Percentiles rank a stretch among this genome's conserved stretches.
Evolutionary conservation across 129 eudicot species (phyloP).

Genomic region (Pittosporum tobira): DNA sequence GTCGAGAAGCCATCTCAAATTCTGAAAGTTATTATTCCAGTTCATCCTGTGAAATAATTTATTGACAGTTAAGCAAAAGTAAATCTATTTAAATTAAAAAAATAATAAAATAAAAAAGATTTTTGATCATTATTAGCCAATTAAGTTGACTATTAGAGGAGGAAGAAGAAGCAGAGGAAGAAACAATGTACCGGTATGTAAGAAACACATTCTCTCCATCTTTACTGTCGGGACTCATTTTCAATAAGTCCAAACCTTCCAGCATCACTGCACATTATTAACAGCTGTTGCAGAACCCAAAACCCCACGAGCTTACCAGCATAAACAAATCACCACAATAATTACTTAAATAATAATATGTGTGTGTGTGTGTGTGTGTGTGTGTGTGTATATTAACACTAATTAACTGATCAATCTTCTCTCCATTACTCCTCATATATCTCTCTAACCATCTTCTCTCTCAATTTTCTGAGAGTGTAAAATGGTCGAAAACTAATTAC

Average conservation of each 20-base stretch:
- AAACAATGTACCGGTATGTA: slow-evolving; percentile 18
- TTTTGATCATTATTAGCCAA: slow-evolving; percentile 3
- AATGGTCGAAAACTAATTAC: slow-evolving; percentile 22
- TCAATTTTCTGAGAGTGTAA: neutral
- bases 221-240: slow-evolving; percentile 61
- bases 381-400: slow-evolving; percentile 10
- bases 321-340: slow-evolving; percentile 17
- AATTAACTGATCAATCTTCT: slow-evolving; percentile 27
- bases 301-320: slow-evolving; percentile 34
- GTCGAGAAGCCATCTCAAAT: neutral
- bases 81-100: neutral
- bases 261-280: slow-evolving; percentile 18
- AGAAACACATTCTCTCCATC: slow-evolving; percentile 82
- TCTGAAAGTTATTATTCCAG: neutral
- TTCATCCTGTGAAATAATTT: too few species aligned
- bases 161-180: slow-evolving; percentile 15
- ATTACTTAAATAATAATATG: slow-evolving; percentile 1
- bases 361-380: too few species aligned
- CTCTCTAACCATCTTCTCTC: slow-evolving; percentile 14
- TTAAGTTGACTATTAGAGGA: slow-evolving; percentile 27
- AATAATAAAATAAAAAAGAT: slow-evolving; percentile 1
- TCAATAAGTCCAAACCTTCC: slow-evolving; percentile 57
- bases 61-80: neutral
- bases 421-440: slow-evolving; percentile 32
- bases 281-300: slow-evolving; percentile 68